Evolutionary conservation across 768 basidiomycete genomes (phyloP).

Genomic region (Mycena venus): DNA sequence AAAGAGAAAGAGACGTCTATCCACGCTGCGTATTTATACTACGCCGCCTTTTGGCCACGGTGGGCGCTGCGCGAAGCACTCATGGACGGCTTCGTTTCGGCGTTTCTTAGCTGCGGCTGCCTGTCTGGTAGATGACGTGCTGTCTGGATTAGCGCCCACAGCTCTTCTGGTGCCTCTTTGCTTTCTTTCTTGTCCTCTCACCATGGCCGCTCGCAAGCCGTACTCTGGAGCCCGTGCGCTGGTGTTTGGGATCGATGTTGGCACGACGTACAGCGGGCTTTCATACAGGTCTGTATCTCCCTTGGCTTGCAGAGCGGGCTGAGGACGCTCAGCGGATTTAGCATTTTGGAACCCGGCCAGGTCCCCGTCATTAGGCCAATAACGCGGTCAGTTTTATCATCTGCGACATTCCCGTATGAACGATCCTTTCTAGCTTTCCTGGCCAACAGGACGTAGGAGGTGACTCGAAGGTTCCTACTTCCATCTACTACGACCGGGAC

Average conservation of each 20-base stretch:
- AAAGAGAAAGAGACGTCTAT: background rate
- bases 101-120: background rate
- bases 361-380: constrained; percentile 52
- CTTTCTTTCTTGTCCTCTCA: background rate
- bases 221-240: constrained; percentile 60
- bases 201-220: constrained; percentile 41
- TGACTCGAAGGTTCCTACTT: constrained; percentile 34
- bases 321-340: background rate
- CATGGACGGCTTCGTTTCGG: background rate
- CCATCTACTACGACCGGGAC: constrained; percentile 28
- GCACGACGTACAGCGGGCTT: constrained; percentile 61
- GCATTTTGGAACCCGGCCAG: constrained; percentile 52
- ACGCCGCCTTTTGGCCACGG: background rate
- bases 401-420: background rate
- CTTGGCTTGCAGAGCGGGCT: background rate
- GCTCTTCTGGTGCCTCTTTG: background rate
- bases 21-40: background rate
- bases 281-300: constrained; percentile 28
- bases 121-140: background rate
- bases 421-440: constrained; percentile 11
- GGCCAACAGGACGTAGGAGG: constrained; percentile 22
- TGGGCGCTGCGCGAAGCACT: background rate
- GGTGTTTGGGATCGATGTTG: constrained; percentile 65
- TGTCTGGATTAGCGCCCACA: constrained; percentile 14
- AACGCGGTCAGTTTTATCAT: constrained; percentile 41